Conservation (phyloP, 495 filamentous ascomycete species). For the Penicillium waksmanii region DNA sequence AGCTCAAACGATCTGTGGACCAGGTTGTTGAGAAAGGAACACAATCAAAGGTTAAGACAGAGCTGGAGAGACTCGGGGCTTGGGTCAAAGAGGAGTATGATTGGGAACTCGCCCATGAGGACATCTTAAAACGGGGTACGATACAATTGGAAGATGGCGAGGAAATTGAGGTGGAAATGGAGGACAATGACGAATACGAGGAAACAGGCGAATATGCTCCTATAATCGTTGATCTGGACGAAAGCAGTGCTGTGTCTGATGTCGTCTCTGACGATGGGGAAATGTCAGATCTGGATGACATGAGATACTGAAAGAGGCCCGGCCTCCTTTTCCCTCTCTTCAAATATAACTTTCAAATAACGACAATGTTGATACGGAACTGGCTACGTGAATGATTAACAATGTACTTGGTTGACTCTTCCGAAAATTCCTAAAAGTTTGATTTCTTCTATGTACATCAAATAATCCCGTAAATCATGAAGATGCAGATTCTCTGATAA, state of each 20-base stretch:
- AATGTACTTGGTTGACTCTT: neutral
- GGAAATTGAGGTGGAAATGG: conserved; percentile 75
- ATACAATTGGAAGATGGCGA: conserved; percentile 77
- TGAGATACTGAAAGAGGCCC: conserved; percentile 15
- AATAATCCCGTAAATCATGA: conserved; percentile 8
- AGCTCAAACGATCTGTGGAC: conserved; percentile 52
- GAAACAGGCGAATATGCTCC: conserved; percentile 88
- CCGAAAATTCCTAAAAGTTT: neutral
- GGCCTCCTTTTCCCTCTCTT: neutral
- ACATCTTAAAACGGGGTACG: conserved; percentile 64
- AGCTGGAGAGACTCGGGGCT: conserved; percentile 59
- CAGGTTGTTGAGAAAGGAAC: conserved; percentile 39
- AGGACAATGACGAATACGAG: conserved; percentile 77
- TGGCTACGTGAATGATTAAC: neutral
- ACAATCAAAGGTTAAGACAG: conserved; percentile 46
- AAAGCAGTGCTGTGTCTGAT: conserved; percentile 1
- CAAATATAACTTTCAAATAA: neutral
- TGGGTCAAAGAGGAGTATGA: conserved; percentile 60
- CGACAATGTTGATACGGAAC: neutral
- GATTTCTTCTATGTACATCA: conserved; percentile 1
- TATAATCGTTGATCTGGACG: conserved; percentile 65
- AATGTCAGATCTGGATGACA: conserved; percentile 13
- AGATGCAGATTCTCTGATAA: conserved; percentile 6
- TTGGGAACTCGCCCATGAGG: conserved; percentile 64
- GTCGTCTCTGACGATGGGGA: conserved; percentile 7